Percentiles rank a stretch among this genome's conserved stretches.
These are phyloP conservation scores for Fusarium buxicola DNA, from an alignment of 2,329 filamentous ascomycete species.

Conservation along the genomic window DNA sequence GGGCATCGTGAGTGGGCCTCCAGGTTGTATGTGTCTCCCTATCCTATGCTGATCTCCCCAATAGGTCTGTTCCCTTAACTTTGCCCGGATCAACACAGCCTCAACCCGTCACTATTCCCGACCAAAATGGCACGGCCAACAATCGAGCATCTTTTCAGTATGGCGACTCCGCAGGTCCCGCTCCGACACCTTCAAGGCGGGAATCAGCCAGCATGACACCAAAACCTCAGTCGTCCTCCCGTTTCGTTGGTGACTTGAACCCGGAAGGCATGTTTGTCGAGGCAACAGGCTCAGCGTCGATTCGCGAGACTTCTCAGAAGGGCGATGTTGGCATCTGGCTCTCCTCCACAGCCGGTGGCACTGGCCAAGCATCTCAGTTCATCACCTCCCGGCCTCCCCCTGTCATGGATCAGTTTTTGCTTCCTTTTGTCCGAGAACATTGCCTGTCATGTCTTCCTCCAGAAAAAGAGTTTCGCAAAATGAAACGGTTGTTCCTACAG, in stretches of 20 bases:
- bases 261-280: constrained; percentile 71
- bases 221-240: constrained; percentile 49
- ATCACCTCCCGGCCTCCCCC: constrained; percentile 53
- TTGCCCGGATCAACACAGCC: constrained; percentile 13
- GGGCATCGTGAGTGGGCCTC: constrained; percentile 47
- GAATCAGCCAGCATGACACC: constrained; percentile 38
- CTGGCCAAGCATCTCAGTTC: constrained; percentile 51
- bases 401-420: constrained; percentile 55
- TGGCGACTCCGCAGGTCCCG: constrained; percentile 14
- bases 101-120: constrained; percentile 13
- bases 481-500: constrained; percentile 61
- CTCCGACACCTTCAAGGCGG: constrained; percentile 12
- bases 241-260: constrained; percentile 70
- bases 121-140: constrained; percentile 14
- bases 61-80: constrained; percentile 26
- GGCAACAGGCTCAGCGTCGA: constrained; percentile 55
- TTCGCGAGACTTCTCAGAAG: constrained; percentile 56
- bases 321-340: constrained; percentile 70
- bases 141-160: constrained; percentile 25
- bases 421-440: constrained; percentile 58
- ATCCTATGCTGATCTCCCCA: constrained; percentile 7
- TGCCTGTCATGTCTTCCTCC: constrained; percentile 63
- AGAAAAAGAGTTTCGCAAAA: constrained; percentile 56
- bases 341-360: constrained; percentile 45
- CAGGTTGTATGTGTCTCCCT: background rate